A percentile compares a stretch with the other conserved stretches of the same genome.
phyloP scores from a whole-genome alignment of 1,284 basidiomycete genomes.

The Ganoderma resinaceum region DNA sequence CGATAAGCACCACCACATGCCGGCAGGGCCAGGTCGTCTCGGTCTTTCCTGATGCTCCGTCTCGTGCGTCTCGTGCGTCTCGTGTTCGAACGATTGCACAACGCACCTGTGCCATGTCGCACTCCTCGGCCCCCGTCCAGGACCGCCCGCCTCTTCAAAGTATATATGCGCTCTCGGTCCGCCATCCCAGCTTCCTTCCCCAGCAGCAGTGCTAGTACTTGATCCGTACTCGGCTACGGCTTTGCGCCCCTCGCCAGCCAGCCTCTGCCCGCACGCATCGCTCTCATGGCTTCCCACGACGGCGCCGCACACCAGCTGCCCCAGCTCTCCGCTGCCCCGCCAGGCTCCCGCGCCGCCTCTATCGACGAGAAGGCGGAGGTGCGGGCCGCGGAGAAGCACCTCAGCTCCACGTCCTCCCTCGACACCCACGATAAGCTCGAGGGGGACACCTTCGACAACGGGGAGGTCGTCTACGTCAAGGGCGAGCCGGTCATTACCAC shows the following conservation, averaged over 20 bases:
- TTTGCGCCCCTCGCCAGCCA: conserved; percentile 22
- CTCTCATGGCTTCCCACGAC: conserved; percentile 23
- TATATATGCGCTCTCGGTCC: conserved; percentile 17
- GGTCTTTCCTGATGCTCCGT: conserved; percentile 6
- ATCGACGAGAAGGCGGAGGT: conserved; percentile 42
- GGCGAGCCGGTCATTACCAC: conserved; percentile 61
- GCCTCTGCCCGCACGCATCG: neutral
- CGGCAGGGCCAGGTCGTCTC: conserved; percentile 10
- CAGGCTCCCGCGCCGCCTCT: conserved; percentile 27
- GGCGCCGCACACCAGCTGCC: conserved; percentile 23
- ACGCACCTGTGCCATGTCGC: conserved; percentile 24
- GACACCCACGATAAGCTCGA: conserved; percentile 19
- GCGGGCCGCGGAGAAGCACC: conserved; percentile 25
- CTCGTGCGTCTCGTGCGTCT: neutral
- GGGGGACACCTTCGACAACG: conserved; percentile 26
- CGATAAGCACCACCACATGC: conserved; percentile 16
- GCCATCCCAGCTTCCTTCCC: neutral
- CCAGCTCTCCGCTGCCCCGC: conserved; percentile 22
- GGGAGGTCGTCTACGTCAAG: conserved; percentile 49
- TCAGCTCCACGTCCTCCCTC: conserved; percentile 29
- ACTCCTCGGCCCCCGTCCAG: conserved; percentile 5
- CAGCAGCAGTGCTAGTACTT: conserved; percentile 12
- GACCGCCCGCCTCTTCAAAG: neutral
- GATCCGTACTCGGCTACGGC: conserved; percentile 15
- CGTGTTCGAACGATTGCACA: conserved; percentile 23